Percentiles rank a stretch among this genome's conserved stretches.
These are phyloP conservation scores for Boletus tomentosulus DNA, from an alignment of 768 basidiomycete genomes.

Conservation along the genomic window DNA sequence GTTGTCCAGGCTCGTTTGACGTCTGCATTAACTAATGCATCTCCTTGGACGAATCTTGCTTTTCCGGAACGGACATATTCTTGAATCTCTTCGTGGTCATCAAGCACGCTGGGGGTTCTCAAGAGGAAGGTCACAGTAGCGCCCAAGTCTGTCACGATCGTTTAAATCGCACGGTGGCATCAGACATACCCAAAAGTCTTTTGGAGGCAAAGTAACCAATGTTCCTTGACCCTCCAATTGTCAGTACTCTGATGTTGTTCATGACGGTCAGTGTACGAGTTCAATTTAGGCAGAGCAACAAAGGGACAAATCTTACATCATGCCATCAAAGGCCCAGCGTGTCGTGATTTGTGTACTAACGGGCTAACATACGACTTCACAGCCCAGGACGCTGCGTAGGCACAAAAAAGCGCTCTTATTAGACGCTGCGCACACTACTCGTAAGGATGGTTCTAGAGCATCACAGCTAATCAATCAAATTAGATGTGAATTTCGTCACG, in stretches of 20 bases:
- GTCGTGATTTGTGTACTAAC: too few relatives aligned
- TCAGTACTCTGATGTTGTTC: slow-evolving; percentile 31
- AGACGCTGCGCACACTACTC: not conserved
- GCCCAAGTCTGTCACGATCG: slow-evolving; percentile 43
- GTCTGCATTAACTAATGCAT: slow-evolving; percentile 52
- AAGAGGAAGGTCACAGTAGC: slow-evolving; percentile 62
- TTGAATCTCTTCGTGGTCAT: slow-evolving; percentile 51
- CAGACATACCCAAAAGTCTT: slow-evolving; percentile 42
- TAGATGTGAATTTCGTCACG: not conserved
- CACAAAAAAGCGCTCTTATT: not conserved
- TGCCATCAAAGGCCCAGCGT: too few relatives aligned
- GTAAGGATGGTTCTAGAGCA: not conserved
- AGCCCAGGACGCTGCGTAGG: too few relatives aligned
- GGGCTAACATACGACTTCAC: too few relatives aligned
- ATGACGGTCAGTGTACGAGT: slow-evolving; percentile 4
- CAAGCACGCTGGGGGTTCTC: slow-evolving; percentile 49
- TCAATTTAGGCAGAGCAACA: too few relatives aligned
- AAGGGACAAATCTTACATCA: slow-evolving; percentile 2
- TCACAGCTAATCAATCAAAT: not conserved
- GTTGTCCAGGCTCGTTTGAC: slow-evolving; percentile 50
- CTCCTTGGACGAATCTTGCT: slow-evolving; percentile 55
- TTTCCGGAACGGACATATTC: slow-evolving; percentile 45
- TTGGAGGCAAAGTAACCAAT: slow-evolving; percentile 49
- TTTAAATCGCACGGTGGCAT: too few relatives aligned
- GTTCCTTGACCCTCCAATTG: slow-evolving; percentile 53